Evolutionary conservation across 306 rosid species (phyloP).

Genomic region (Hippophae gyantsensis): DNA sequence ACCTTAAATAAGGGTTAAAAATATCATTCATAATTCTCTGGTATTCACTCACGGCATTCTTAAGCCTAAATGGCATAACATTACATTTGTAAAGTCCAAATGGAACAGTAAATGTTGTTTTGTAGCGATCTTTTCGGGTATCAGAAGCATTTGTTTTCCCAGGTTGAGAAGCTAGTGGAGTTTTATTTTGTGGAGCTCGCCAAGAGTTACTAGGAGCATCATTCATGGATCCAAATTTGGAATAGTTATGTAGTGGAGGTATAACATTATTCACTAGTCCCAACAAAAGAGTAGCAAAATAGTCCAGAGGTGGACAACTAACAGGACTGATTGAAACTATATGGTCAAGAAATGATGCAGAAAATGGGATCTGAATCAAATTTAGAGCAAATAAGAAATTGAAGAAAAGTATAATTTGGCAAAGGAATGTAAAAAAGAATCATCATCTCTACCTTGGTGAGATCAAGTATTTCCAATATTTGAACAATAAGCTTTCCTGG

Average conservation of each 20-base stretch:
- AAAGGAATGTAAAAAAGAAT: conserved; percentile 2
- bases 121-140: conserved; percentile 71
- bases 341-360: conserved; percentile 80
- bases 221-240: conserved; percentile 55
- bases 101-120: no score
- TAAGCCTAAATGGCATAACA: conserved; percentile 85
- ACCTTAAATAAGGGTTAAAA: no score
- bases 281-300: conserved; percentile 76
- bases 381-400: conserved; percentile 12
- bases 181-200: conserved; percentile 62
- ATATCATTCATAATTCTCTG: no score
- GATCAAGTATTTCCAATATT: conserved; percentile 66
- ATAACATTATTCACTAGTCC: conserved; percentile 95
- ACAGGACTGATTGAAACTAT: conserved; percentile 61
- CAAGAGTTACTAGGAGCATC: conserved; percentile 43
- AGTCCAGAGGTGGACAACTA: conserved; percentile 88
- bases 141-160: conserved; percentile 66
- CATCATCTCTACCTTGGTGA: conserved; percentile 55
- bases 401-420: conserved; percentile 1
- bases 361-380: conserved; percentile 78
- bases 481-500: conserved; percentile 76
- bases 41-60: no score
- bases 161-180: conserved; percentile 57
- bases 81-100: no score
- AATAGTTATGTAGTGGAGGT: conserved; percentile 74